Base-by-base conservation (phyloP, 108 stramenopile species). In the Craspedostauros australis region DNA sequence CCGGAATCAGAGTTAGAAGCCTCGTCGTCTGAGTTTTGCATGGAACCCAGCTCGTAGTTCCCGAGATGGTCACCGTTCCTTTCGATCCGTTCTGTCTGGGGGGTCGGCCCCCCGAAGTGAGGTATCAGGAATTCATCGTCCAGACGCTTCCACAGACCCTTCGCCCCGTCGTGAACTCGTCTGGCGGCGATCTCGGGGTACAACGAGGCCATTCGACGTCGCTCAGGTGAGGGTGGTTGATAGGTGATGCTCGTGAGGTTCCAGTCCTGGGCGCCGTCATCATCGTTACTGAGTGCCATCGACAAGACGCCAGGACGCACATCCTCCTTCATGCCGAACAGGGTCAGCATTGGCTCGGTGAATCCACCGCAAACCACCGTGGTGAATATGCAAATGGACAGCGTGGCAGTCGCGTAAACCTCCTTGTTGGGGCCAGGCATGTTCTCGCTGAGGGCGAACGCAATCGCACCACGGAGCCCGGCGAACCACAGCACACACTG, bases 291-390 rank as follows among this genome's bases (percentile, higher is more conserved):
- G 1, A 38, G 18, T 5, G 24, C 30, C 27, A 32, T 25, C 29
- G 9, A 9, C 7, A 16, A 30, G 27, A n/a, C 39, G 12, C 9
- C 6, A 3, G 28, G 56, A n/a, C 21, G 49, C n/a, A 15, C 37
- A 54, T 61, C 50, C 32, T 76, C 63, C 55, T 84, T 95, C 92
- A 98, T 93, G 22, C 81, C 89, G 70, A 88, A 84, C 4, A 58
- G 34, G 16, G 77, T 71, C 21, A 98, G 70, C 32, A 96, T 69
- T 15, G 63, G 68, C 50, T 95, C 94, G 8, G 97, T 96, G 33
- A 94, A 68, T 3, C 95, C 93, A n/a, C 97, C 97, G 57, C 94
- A 95, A 30, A 96, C 89, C 37, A 98, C 68, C 8, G 96, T 98
- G 6, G 97, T 98, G 70, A 96, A 85, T 18, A 98, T 82, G 19